Percentiles rank a stretch among this genome's conserved stretches.
Evolutionary conservation across 2,329 filamentous ascomycete species (phyloP).

Genomic region (Calonectria henricotiae): DNA sequence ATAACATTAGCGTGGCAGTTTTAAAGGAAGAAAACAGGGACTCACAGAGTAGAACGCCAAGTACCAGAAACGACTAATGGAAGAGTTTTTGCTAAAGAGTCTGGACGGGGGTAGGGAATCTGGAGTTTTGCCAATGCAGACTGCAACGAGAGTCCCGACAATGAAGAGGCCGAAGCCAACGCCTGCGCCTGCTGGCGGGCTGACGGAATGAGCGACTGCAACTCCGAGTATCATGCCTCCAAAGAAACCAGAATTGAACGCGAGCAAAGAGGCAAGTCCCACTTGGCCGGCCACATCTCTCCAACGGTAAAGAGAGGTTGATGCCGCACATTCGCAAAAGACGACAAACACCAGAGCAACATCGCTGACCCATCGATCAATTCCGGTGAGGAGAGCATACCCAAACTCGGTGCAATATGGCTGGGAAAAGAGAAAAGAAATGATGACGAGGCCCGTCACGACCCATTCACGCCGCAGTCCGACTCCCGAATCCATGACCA

Average conservation of each 20-base stretch:
- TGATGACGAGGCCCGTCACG: constrained; percentile 65
- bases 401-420: constrained; percentile 74
- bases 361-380: constrained; percentile 73
- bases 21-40: neutral
- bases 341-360: constrained; percentile 71
- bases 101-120: constrained; percentile 57
- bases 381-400: constrained; percentile 69
- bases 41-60: constrained; percentile 72
- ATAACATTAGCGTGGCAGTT: constrained; percentile 25
- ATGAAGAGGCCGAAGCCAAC: constrained; percentile 70
- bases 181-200: constrained; percentile 64
- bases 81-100: constrained; percentile 61
- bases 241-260: constrained; percentile 70
- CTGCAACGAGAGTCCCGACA: constrained; percentile 58
- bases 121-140: constrained; percentile 63
- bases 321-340: constrained; percentile 67
- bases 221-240: constrained; percentile 69
- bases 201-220: constrained; percentile 65
- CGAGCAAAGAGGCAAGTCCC: constrained; percentile 61
- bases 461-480: constrained; percentile 60
- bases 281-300: constrained; percentile 64
- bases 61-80: constrained; percentile 67
- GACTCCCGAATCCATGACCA: constrained; percentile 68
- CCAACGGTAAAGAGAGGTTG: constrained; percentile 71
- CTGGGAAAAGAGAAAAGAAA: constrained; percentile 70